Conservation (phyloP, 345 rosid species). For the Triadica sebifera region DNA sequence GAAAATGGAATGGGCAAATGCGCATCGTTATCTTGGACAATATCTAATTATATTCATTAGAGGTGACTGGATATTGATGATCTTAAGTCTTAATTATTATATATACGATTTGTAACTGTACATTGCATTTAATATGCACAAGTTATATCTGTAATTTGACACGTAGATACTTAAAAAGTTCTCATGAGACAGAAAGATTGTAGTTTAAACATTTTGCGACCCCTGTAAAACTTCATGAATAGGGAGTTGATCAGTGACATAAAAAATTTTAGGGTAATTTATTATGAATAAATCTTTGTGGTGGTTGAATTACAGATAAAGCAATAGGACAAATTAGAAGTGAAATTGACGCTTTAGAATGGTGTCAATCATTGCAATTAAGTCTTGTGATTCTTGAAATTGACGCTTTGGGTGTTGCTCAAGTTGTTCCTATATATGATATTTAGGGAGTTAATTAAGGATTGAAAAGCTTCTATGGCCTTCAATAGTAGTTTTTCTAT, state of each 20-base stretch:
- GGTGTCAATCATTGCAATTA: too few species aligned
- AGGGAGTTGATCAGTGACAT: background rate
- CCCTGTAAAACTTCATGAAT: background rate
- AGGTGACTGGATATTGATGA: background rate
- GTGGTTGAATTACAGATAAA: slow-evolving; percentile 1
- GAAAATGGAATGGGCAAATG: background rate
- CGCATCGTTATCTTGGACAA: background rate
- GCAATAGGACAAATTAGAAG: background rate
- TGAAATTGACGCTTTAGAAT: too few species aligned
- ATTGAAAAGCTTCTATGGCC: too few species aligned
- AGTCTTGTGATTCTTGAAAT: too few species aligned
- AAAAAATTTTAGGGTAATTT: background rate
- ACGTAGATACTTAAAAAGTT: background rate
- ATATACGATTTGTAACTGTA: background rate
- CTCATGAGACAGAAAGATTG: background rate
- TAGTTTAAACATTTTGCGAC: background rate
- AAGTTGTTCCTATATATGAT: too few species aligned
- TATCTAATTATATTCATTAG: background rate
- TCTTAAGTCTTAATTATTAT: background rate
- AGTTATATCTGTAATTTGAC: background rate
- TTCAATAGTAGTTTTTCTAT: too few species aligned
- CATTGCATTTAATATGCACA: background rate
- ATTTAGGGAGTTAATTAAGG: too few species aligned
- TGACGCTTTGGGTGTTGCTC: too few species aligned
- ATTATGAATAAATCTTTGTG: background rate